Percentiles rank a stretch among this genome's conserved stretches.
Evolutionary conservation across 257 asterid genomes (phyloP).

Genomic region (Solanum lycopersicoides): DNA sequence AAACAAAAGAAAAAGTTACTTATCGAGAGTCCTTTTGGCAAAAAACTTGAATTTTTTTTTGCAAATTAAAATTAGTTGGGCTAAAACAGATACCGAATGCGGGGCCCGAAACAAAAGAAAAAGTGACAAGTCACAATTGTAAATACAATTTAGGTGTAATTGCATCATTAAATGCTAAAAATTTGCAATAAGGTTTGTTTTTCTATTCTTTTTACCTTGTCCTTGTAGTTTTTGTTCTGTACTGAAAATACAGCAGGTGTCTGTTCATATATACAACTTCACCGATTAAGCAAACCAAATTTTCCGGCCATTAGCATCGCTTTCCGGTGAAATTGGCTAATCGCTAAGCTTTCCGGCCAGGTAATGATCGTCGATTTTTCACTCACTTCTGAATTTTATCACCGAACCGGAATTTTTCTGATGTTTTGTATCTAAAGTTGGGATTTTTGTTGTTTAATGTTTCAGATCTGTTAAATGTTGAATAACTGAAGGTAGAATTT

Average conservation of each 20-base stretch:
- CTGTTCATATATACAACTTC: background rate
- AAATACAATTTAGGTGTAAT: background rate
- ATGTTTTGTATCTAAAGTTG: background rate
- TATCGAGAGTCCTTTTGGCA: background rate
- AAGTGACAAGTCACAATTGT: background rate
- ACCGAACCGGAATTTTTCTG: background rate
- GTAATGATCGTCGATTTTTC: conserved; percentile 10
- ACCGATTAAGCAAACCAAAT: background rate
- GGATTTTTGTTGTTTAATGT: conserved; percentile 10
- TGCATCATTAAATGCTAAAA: background rate
- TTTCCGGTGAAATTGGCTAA: conserved; percentile 6
- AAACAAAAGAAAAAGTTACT: background rate
- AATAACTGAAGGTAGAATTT: conserved; percentile 9
- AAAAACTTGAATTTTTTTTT: too few relatives aligned
- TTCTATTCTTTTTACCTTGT: background rate
- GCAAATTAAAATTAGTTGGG: too few relatives aligned
- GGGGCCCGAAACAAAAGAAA: background rate
- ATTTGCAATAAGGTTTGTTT: background rate
- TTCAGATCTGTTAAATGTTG: conserved; percentile 58
- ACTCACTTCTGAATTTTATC: background rate
- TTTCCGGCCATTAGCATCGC: background rate
- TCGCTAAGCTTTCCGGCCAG: conserved; percentile 16
- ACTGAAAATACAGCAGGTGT: background rate
- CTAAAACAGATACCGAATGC: background rate
- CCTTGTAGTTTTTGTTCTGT: background rate